These are phyloP conservation scores for Sinapis alba DNA, from an alignment of 441 rosid species.

Conservation along the genomic window DNA sequence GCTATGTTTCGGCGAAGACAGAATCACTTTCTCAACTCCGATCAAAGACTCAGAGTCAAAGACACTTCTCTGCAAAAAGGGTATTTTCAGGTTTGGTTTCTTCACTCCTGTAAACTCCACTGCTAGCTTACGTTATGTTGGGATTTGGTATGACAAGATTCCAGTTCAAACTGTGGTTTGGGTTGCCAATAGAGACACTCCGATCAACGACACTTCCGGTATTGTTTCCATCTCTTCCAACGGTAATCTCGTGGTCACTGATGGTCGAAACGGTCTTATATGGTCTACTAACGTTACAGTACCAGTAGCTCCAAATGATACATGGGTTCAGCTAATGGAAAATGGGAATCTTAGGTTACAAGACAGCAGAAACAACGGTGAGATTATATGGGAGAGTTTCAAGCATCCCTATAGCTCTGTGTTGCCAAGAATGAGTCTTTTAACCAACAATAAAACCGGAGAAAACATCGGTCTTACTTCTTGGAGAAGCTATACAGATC, in stretches of 20 bases:
- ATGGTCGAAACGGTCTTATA: conserved; percentile 37
- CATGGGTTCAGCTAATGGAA: conserved; percentile 41
- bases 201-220: conserved; percentile 51
- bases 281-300: conserved; percentile 52
- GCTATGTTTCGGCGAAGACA: conserved; percentile 36
- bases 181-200: conserved; percentile 57
- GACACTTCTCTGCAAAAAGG: conserved; percentile 33
- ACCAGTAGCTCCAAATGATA: conserved; percentile 27
- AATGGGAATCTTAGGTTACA: conserved; percentile 50
- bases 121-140: conserved; percentile 42
- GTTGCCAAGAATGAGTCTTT: conserved; percentile 38
- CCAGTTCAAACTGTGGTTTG: conserved; percentile 41
- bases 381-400: conserved; percentile 53
- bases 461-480: conserved; percentile 40
- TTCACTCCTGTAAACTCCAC: conserved; percentile 50
- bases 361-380: conserved; percentile 17
- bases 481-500: conserved; percentile 53
- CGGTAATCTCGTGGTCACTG: conserved; percentile 51
- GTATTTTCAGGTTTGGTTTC: conserved; percentile 49
- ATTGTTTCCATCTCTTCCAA: conserved; percentile 38
- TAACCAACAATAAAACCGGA: conserved; percentile 24
- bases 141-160: conserved; percentile 50
- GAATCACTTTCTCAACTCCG: conserved; percentile 31
- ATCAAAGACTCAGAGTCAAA: conserved; percentile 45
- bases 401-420: conserved; percentile 42